Conservation (phyloP, 345 rosid species). For the Eucalyptus paniculata region DNA sequence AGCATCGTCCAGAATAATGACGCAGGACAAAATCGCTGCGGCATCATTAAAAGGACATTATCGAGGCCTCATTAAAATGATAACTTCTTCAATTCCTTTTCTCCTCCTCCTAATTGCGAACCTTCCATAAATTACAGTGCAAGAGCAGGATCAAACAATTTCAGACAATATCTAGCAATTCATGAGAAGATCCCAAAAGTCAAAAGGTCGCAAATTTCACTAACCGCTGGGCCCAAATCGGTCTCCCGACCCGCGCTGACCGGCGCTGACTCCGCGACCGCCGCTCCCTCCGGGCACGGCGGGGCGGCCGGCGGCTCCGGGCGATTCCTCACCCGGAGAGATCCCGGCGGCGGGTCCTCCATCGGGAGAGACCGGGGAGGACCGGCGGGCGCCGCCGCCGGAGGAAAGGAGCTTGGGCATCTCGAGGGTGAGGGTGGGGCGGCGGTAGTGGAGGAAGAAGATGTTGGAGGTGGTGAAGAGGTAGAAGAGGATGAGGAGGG, state of each 20-base stretch:
- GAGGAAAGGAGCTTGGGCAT: background rate
- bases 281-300: background rate
- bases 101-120: background rate
- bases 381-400: background rate
- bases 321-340: background rate
- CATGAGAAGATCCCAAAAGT: background rate
- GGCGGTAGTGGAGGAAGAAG: conserved; percentile 7
- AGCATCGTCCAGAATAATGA: background rate
- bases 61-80: background rate
- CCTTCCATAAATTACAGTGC: background rate
- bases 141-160: background rate
- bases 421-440: background rate
- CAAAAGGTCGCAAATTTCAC: background rate
- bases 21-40: background rate
- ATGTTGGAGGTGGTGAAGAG: conserved; percentile 32
- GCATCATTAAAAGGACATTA: background rate
- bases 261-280: background rate
- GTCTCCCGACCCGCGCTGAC: background rate
- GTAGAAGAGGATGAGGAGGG: conserved; percentile 29
- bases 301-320: background rate
- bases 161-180: background rate
- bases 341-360: background rate
- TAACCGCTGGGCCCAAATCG: background rate
- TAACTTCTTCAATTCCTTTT: background rate
- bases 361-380: background rate